Conservation (phyloP, 1,284 basidiomycete genomes). For the Heterobasidion parviporum region DNA sequence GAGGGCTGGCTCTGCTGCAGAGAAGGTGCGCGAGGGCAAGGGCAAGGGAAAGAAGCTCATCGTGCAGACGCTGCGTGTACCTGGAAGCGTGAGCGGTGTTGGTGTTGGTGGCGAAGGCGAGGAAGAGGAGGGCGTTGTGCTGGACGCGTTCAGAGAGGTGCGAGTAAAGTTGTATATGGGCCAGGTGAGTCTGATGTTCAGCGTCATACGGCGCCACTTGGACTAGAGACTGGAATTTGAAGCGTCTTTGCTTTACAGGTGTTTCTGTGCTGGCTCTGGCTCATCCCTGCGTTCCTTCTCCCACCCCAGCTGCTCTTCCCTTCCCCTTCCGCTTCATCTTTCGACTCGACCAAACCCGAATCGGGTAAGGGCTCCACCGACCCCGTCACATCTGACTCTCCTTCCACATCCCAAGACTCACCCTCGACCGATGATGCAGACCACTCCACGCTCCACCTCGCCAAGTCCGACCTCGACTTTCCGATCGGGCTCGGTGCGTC, state of each 20-base stretch:
- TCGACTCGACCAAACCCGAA: too few species aligned
- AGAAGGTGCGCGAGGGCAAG: slow-evolving; percentile 13
- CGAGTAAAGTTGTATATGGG: slow-evolving; percentile 76
- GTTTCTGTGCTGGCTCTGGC: slow-evolving; percentile 78
- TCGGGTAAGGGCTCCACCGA: rapidly evolving
- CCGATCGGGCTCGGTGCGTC: slow-evolving; percentile 60
- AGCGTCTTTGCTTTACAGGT: slow-evolving; percentile 30
- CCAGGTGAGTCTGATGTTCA: slow-evolving; percentile 33
- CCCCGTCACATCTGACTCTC: too few species aligned
- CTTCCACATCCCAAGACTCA: too few species aligned
- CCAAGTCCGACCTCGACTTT: slow-evolving; percentile 66
- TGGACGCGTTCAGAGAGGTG: slow-evolving; percentile 66
- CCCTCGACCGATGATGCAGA: slow-evolving; percentile 1
- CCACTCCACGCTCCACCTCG: slow-evolving; percentile 30
- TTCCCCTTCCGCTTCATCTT: background rate
- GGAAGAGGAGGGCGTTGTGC: slow-evolving; percentile 34
- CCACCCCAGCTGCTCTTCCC: slow-evolving; percentile 28
- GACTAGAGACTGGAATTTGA: slow-evolving; percentile 2
- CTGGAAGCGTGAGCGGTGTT: background rate
- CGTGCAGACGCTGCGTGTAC: slow-evolving; percentile 17
- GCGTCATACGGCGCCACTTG: background rate
- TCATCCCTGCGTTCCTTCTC: slow-evolving; percentile 78
- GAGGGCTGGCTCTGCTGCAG: slow-evolving; percentile 26
- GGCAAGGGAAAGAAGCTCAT: slow-evolving; percentile 31
- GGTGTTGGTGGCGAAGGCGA: slow-evolving; percentile 14